phyloP scores from a whole-genome alignment of 2,329 filamentous ascomycete species.

The Ilyonectria sp. region DNA sequence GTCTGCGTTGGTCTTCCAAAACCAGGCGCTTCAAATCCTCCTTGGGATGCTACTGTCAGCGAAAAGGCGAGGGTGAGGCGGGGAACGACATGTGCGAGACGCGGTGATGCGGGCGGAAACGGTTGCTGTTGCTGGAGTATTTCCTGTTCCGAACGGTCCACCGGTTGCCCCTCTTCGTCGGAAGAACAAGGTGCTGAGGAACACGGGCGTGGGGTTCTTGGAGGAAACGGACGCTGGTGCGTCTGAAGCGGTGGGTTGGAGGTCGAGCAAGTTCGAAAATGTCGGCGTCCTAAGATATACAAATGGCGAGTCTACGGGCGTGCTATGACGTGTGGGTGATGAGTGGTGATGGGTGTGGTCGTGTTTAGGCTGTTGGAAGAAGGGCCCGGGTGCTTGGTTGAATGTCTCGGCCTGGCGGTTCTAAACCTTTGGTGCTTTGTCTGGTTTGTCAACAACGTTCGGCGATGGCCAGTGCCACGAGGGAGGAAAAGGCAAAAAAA shows the following conservation, averaged over 20 bases:
- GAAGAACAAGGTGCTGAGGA: constrained; percentile 9
- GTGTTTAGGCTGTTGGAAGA: constrained; percentile 8
- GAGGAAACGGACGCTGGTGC: neutral
- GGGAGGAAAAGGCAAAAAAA: constrained; percentile 2
- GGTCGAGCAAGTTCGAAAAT: neutral
- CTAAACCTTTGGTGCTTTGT: neutral
- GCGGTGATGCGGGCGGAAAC: constrained; percentile 9
- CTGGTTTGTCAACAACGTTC: constrained; percentile 12
- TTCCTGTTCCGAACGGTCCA: constrained; percentile 11
- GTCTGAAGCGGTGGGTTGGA: neutral
- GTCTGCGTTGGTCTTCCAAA: constrained; percentile 25
- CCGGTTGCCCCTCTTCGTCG: constrained; percentile 21
- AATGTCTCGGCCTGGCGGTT: neutral
- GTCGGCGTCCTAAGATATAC: neutral
- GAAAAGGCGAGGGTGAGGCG: constrained; percentile 33
- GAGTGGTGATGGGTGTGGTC: neutral
- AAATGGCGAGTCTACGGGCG: constrained; percentile 21
- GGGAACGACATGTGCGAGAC: constrained; percentile 44
- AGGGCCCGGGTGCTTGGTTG: neutral
- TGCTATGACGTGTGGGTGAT: constrained; percentile 21
- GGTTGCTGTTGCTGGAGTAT: neutral
- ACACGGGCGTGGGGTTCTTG: constrained; percentile 11
- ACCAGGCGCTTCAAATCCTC: constrained; percentile 31
- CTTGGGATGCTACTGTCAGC: constrained; percentile 42
- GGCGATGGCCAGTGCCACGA: constrained; percentile 23